These are phyloP conservation scores for Penicillium steckii DNA, from an alignment of 495 filamentous ascomycete species.

Conservation along the genomic window DNA sequence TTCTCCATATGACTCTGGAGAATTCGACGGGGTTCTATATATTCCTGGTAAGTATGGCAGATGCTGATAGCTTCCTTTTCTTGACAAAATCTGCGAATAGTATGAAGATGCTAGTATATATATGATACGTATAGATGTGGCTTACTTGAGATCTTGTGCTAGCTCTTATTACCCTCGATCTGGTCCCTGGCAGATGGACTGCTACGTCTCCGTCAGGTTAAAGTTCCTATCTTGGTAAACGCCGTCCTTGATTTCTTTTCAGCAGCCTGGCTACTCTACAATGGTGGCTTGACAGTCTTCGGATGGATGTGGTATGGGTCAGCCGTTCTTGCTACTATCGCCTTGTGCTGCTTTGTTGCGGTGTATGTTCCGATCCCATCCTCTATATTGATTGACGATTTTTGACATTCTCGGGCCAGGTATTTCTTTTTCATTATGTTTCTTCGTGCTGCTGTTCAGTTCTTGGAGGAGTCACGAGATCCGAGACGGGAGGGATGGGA, in stretches of 20 bases:
- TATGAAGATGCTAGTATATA: too few relatives aligned
- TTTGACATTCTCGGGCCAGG: background rate
- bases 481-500: background rate
- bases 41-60: background rate
- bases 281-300: background rate
- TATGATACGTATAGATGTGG: background rate
- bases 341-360: background rate
- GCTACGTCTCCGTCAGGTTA: background rate
- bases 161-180: background rate
- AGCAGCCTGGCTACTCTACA: background rate
- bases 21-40: background rate
- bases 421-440: background rate
- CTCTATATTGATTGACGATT: background rate
- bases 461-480: slow-evolving; percentile 1
- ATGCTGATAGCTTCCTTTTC: background rate
- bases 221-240: background rate
- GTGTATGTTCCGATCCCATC: background rate
- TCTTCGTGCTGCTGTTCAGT: background rate
- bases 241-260: background rate
- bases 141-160: background rate
- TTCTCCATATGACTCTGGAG: background rate
- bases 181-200: background rate
- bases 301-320: background rate
- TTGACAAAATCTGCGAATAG: too few relatives aligned
- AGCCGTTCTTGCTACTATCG: background rate